Evolutionary conservation across 177 flowering plant genomes (phyloP).

Genomic region (Vitis hybrid): DNA sequence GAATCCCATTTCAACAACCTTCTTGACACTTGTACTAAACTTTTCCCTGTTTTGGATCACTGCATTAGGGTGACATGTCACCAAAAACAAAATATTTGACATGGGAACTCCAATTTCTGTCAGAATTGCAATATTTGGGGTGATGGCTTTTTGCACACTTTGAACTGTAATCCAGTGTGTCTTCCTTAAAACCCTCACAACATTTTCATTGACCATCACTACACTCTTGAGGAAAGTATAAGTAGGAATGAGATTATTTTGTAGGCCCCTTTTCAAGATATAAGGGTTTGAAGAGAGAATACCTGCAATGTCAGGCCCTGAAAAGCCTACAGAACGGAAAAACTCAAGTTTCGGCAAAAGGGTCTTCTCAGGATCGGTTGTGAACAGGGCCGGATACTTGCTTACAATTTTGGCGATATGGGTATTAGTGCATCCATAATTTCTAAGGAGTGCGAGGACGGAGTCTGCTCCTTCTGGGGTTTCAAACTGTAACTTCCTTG

Average conservation of each 20-base stretch:
- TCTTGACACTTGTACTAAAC: neutral
- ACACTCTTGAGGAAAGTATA: neutral
- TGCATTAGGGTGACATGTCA: neutral
- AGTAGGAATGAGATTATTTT: neutral
- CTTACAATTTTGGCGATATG: conserved; percentile 17
- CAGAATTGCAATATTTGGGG: conserved; percentile 3
- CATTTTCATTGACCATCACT: neutral
- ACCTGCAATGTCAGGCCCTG: too few relatives aligned
- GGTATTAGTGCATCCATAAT: conserved; percentile 20
- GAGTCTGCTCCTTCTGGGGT: conserved; percentile 13
- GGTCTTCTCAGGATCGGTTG: conserved; percentile 6
- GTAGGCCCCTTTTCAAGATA: too few relatives aligned
- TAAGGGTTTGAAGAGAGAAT: too few relatives aligned
- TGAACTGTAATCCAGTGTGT: neutral
- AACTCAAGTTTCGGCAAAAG: conserved; percentile 7
- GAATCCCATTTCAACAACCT: conserved; percentile 3
- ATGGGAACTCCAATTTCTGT: neutral
- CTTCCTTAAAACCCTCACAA: neutral
- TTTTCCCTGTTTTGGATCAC: too few relatives aligned
- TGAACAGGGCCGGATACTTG: conserved; percentile 2
- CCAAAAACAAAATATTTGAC: neutral
- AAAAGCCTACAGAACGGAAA: too few relatives aligned
- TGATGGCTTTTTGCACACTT: neutral
- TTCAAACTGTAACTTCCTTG: conserved; percentile 4
- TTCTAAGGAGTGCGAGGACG: conserved; percentile 9